Evolutionary conservation across 495 filamentous ascomycete genomes (phyloP).

Genomic region (Penicillium subrubescens): DNA sequence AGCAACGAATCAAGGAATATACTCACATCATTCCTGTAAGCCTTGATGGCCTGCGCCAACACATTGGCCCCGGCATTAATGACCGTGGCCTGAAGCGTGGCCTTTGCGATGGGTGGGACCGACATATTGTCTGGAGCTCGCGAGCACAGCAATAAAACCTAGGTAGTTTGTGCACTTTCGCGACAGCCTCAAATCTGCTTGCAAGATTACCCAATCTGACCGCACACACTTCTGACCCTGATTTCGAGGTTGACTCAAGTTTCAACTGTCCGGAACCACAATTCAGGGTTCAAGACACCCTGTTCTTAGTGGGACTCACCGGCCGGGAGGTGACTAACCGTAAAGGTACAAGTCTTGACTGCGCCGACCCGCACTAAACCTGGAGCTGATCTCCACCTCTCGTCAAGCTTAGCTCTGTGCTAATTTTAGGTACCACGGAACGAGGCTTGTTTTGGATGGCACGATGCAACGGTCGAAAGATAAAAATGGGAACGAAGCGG

Average conservation of each 20-base stretch:
- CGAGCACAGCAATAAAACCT: background rate
- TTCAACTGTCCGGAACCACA: background rate
- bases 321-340: background rate
- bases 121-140: slow-evolving; percentile 15
- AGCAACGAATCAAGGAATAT: background rate
- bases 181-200: background rate
- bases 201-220: background rate
- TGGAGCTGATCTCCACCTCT: background rate
- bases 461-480: background rate
- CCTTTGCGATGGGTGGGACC: slow-evolving; percentile 57
- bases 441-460: background rate
- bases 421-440: background rate
- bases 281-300: background rate
- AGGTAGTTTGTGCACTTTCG: background rate
- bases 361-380: background rate
- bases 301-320: background rate
- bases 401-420: background rate
- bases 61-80: slow-evolving; percentile 74
- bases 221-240: background rate
- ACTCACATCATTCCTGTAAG: slow-evolving; percentile 61
- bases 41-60: slow-evolving; percentile 70
- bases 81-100: slow-evolving; percentile 66
- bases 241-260: background rate
- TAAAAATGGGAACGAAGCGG: background rate
- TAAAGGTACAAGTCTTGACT: background rate